These are phyloP conservation scores for Leccinum subrobustum DNA, from an alignment of 1,284 basidiomycete species.

Conservation along the genomic window DNA sequence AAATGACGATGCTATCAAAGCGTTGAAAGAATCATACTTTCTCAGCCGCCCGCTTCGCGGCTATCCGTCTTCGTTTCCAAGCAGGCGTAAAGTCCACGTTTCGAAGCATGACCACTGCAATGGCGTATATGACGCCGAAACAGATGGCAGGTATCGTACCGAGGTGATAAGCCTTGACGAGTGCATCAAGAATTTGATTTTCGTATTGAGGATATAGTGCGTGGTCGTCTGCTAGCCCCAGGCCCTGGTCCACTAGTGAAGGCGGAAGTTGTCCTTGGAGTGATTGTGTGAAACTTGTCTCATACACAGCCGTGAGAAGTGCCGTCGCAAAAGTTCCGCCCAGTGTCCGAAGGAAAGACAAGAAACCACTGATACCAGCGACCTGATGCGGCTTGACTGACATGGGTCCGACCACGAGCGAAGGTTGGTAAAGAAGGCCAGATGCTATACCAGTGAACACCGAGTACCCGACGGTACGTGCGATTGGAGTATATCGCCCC, in stretches of 20 bases:
- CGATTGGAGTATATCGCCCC: slow-evolving; percentile 29
- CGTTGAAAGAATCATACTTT: slow-evolving; percentile 25
- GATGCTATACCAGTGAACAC: slow-evolving; percentile 32
- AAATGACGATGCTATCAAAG: slow-evolving; percentile 15
- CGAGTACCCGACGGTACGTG: slow-evolving; percentile 32
- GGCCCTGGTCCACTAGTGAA: slow-evolving; percentile 31
- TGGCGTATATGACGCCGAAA: slow-evolving; percentile 32
- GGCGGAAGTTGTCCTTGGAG: slow-evolving; percentile 28
- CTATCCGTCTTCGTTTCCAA: slow-evolving; percentile 35
- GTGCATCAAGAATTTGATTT: slow-evolving; percentile 31
- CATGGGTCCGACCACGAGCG: slow-evolving; percentile 36
- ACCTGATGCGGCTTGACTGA: slow-evolving; percentile 35
- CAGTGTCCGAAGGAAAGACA: slow-evolving; percentile 35
- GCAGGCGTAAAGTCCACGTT: slow-evolving; percentile 35
- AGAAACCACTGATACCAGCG: slow-evolving; percentile 36
- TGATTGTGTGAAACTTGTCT: slow-evolving; percentile 32
- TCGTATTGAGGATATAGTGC: slow-evolving; percentile 34
- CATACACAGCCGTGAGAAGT: slow-evolving; percentile 33
- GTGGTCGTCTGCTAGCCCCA: slow-evolving; percentile 30
- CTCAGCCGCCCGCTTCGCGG: slow-evolving; percentile 18
- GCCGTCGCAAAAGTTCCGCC: slow-evolving; percentile 38
- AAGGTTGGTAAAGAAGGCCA: slow-evolving; percentile 35
- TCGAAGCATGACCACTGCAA: slow-evolving; percentile 32
- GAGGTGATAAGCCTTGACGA: slow-evolving; percentile 34
- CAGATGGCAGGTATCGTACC: slow-evolving; percentile 34